Base-by-base conservation (phyloP, 768 basidiomycete species). In the Clitopilus passeckerianus region DNA sequence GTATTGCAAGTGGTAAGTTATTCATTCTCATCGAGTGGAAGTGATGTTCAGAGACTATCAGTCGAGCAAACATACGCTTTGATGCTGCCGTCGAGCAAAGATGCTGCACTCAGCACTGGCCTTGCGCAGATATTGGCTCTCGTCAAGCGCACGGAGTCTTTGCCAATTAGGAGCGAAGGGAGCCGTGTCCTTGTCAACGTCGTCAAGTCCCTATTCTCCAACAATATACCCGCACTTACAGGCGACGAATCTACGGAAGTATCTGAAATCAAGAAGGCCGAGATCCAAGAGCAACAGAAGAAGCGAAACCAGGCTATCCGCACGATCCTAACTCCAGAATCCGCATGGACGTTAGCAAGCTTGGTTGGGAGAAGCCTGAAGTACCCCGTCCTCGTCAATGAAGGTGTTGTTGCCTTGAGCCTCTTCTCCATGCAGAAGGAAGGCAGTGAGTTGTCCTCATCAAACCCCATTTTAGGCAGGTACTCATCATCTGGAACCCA, bases 111-210 rank as follows among this genome's bases (percentile, higher is more conserved):
- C 16, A 64, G 75, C 1, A 84, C 83, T 22, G 84, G 86, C 1
- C 74, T 94, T 43, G 74, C 83, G 5, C 86, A 86, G 59, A 82
- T 98, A 50, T 77, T 97, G 33, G 83, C 83, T 6, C 80, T 99
- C 18, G 80, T 90, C 27, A 79, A 81, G 54, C 87, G 93, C 43
- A 89, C 93, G 5, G 90, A 95, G 65, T 89, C 89, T 18, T 74
- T 91, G 1, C 85, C 92, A 1, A 78, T 95, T 34, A 90, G 89
- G 72, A 94, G 90, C 67, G 96, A 99, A 75, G 91, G 91, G 30
- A 89, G 93, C 16, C 86, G 96, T 18, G 85, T 95, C 2, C 75
- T 97, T 43, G 93, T 94, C 66, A 94, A 96, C 70, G 81, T 89
- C 20, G 80, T 94, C 64, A 89, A 89, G 70, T 86, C 90, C 7